These are phyloP conservation scores for Tetrapyrgos nigripes DNA, from an alignment of 1,284 basidiomycete genomes.

Conservation along the genomic window DNA sequence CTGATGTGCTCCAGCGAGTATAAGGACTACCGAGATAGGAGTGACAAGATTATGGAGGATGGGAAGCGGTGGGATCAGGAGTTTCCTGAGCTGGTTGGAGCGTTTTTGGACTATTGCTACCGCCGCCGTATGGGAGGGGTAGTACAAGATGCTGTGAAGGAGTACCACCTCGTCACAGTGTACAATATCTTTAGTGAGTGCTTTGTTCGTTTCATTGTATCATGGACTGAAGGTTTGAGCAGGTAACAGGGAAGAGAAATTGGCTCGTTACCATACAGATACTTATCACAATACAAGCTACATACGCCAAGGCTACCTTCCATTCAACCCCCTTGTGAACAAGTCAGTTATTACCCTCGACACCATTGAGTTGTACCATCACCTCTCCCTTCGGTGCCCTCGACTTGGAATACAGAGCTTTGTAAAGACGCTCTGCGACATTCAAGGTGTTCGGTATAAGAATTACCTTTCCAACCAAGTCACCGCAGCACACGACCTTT, in stretches of 20 bases:
- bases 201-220: neutral
- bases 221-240: neutral
- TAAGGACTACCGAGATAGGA: neutral
- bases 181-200: conserved; percentile 2
- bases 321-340: conserved; percentile 6
- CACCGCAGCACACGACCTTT: conserved; percentile 9
- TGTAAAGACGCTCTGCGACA: conserved; percentile 3
- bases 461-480: conserved; percentile 5
- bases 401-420: conserved; percentile 8
- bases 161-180: neutral
- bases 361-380: conserved; percentile 6
- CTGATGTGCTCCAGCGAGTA: neutral
- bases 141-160: neutral
- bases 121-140: neutral
- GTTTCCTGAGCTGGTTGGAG: neutral
- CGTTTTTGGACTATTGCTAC: conserved; percentile 3
- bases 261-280: neutral
- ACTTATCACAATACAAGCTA: conserved; percentile 1
- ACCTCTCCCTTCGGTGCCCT: conserved; percentile 8
- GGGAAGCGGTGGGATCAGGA: conserved; percentile 4
- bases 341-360: neutral
- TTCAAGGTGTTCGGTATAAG: conserved; percentile 6
- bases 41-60: neutral
- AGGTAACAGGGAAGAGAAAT: neutral
- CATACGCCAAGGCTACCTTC: conserved; percentile 9